Percentiles rank a stretch among this genome's conserved stretches.
phyloP scores from a whole-genome alignment of 192 early-diverging fungal species.

The Podila epicladia region DNA sequence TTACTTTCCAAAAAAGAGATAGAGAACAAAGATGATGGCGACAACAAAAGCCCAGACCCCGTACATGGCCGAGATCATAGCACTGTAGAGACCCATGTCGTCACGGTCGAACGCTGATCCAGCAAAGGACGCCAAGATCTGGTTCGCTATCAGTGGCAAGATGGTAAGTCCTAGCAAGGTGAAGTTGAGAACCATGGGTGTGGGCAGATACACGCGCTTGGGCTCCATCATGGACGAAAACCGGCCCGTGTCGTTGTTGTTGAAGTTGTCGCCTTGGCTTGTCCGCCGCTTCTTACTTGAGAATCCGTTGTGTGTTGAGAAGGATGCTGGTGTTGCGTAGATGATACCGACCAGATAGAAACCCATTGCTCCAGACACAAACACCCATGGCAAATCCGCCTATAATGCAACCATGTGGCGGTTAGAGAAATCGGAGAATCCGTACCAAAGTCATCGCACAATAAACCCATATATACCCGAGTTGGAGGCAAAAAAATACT shows the following conservation, averaged over 20 bases:
- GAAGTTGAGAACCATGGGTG: constrained; percentile 43
- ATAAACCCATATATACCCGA: no score
- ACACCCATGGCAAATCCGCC: constrained; percentile 50
- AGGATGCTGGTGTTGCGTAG: constrained; percentile 45
- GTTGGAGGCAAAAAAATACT: background rate
- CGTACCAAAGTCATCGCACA: no score
- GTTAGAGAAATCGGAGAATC: no score
- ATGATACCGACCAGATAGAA: constrained; percentile 53
- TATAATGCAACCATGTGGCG: background rate
- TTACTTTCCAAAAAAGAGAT: constrained; percentile 51
- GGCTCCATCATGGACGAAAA: constrained; percentile 53
- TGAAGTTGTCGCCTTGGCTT: constrained; percentile 8
- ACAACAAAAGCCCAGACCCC: constrained; percentile 43
- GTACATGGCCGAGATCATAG: constrained; percentile 45
- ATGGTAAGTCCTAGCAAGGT: constrained; percentile 33
- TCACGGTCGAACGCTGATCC: constrained; percentile 31
- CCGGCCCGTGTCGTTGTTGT: constrained; percentile 23
- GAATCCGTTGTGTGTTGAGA: constrained; percentile 46
- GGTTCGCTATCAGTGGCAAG: constrained; percentile 34
- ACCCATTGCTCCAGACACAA: constrained; percentile 46
- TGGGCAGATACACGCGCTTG: constrained; percentile 41
- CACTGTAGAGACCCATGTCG: constrained; percentile 34
- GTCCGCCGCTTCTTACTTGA: constrained; percentile 34
- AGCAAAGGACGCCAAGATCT: constrained; percentile 46
- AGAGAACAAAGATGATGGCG: constrained; percentile 43